A percentile compares a stretch with the other conserved stretches of the same genome.
phyloP scores from a whole-genome alignment of 163 green algal species.

The Prototheca wickerhamii region DNA sequence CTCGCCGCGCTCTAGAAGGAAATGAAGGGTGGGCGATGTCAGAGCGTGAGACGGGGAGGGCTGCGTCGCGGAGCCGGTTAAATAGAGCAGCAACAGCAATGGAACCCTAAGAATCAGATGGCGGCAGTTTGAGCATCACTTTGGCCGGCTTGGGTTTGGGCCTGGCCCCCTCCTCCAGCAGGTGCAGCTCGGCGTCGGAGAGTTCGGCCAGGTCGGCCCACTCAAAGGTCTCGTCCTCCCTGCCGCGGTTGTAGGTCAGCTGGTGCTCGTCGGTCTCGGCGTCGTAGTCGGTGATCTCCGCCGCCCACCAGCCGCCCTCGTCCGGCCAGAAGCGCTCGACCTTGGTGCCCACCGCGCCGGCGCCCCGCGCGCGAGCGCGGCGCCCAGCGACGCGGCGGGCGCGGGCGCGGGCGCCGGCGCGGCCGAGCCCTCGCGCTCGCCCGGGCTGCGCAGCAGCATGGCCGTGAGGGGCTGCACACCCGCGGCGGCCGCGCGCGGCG shows the following conservation, averaged over 20 bases:
- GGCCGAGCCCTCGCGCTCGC: neutral
- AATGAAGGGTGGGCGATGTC: too few species aligned
- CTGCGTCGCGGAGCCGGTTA: too few species aligned
- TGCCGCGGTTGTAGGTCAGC: constrained; percentile 38
- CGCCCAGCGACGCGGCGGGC: constrained; percentile 6
- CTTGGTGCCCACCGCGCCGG: constrained; percentile 10
- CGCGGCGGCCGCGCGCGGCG: neutral
- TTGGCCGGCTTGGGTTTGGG: neutral
- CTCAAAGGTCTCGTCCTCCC: constrained; percentile 41
- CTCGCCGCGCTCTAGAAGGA: too few species aligned
- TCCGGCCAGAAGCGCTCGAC: constrained; percentile 32
- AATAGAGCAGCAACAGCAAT: too few species aligned
- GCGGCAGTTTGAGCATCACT: neutral
- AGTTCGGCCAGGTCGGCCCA: constrained; percentile 35
- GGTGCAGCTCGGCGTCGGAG: constrained; percentile 21
- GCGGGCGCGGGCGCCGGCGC: neutral
- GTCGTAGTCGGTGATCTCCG: constrained; percentile 27
- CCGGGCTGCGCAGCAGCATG: neutral
- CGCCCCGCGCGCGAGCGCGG: constrained; percentile 13
- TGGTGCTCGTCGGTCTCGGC: constrained; percentile 26
- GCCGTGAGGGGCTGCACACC: neutral
- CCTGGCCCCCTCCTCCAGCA: neutral
- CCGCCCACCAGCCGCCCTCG: constrained; percentile 31
- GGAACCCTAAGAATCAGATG: too few species aligned
- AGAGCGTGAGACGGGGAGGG: too few species aligned